phyloP scores from a whole-genome alignment of 2,329 filamentous ascomycete genomes.

The Colletotrichum sp. region DNA sequence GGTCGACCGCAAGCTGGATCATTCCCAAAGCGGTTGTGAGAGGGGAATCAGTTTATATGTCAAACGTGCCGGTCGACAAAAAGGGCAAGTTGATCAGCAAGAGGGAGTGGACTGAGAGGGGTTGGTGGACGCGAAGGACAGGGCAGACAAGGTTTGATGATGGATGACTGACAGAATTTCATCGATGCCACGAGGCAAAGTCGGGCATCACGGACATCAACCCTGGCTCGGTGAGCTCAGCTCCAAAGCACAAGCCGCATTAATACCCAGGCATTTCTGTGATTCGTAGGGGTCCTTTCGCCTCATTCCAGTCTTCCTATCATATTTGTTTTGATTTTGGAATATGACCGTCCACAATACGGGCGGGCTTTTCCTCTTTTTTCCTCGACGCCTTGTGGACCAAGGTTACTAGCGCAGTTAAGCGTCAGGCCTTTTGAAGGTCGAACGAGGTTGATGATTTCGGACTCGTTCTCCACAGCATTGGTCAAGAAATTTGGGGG shows the following conservation, averaged over 20 bases:
- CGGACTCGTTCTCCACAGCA: background rate
- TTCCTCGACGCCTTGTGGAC: background rate
- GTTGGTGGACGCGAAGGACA: background rate
- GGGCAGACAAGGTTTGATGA: background rate
- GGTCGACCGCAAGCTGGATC: background rate
- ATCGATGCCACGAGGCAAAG: constrained; percentile 2
- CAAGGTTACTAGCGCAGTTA: background rate
- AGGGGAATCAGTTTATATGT: background rate
- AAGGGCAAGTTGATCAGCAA: background rate
- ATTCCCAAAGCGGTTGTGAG: background rate
- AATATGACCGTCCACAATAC: background rate
- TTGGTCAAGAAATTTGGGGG: background rate
- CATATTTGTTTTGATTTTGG: background rate
- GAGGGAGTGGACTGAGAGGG: background rate
- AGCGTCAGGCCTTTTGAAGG: background rate
- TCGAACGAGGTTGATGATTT: background rate
- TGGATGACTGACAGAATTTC: background rate
- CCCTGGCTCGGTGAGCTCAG: background rate
- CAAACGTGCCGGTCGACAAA: background rate
- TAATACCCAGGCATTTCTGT: background rate
- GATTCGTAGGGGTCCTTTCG: background rate
- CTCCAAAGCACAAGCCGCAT: background rate
- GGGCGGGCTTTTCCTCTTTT: background rate
- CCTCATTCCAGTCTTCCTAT: background rate
- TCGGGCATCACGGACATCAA: background rate